These are phyloP conservation scores for Cladosporium sp. DNA, from an alignment of 2,329 filamentous ascomycete genomes.

Conservation along the genomic window DNA sequence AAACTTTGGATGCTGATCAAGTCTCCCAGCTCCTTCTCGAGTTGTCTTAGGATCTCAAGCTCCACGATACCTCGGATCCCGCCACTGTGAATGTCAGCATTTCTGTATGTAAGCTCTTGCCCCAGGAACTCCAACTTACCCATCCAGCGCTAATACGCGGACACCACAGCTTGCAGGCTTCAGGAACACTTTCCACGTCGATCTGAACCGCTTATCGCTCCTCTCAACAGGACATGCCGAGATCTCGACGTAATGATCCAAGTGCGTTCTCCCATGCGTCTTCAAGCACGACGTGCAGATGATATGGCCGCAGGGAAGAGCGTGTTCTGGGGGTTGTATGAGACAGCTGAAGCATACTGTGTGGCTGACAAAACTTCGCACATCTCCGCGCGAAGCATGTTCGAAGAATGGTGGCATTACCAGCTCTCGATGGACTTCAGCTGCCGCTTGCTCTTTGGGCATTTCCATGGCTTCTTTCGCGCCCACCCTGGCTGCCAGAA, in stretches of 20 bases:
- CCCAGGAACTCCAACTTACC: constrained; percentile 30
- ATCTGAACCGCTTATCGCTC: constrained; percentile 9
- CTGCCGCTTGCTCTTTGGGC: constrained; percentile 23
- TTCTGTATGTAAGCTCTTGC: neutral
- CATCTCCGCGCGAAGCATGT: constrained; percentile 14
- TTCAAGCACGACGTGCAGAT: constrained; percentile 44
- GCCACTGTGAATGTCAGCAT: constrained; percentile 36
- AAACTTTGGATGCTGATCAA: constrained; percentile 44
- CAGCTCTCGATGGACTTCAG: constrained; percentile 24
- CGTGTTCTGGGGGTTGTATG: constrained; percentile 43
- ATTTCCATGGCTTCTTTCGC: constrained; percentile 11
- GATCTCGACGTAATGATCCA: constrained; percentile 7
- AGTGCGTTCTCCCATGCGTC: constrained; percentile 26
- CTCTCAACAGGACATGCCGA: constrained; percentile 33
- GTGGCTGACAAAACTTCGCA: constrained; percentile 30
- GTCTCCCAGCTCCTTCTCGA: constrained; percentile 42
- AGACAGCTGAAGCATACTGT: constrained; percentile 49
- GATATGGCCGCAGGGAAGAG: constrained; percentile 47
- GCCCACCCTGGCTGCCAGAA: neutral
- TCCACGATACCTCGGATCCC: constrained; percentile 49
- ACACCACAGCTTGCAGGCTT: constrained; percentile 43
- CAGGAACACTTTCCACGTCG: constrained; percentile 27
- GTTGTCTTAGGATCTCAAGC: constrained; percentile 42
- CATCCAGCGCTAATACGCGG: constrained; percentile 46
- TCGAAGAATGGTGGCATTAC: constrained; percentile 33